Conservation (phyloP, 2,329 filamentous ascomycete genomes). For the Aureobasidium subglaciale region DNA sequence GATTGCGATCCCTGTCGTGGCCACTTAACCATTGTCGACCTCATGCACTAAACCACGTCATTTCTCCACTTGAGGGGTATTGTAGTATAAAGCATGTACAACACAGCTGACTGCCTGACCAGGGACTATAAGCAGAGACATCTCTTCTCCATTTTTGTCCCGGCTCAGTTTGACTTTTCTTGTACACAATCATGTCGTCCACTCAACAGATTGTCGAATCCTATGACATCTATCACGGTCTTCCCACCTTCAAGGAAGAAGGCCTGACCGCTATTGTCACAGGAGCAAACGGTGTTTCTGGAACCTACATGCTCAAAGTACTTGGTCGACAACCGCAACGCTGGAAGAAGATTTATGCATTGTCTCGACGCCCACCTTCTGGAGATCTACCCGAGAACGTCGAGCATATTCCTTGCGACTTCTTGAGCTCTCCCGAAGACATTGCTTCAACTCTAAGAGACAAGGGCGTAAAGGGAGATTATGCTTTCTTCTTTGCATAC, state of each 20-base stretch:
- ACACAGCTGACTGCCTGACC: no score
- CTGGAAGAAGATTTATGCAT: conserved; percentile 47
- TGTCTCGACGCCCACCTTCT: conserved; percentile 42
- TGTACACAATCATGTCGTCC: not conserved
- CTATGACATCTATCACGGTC: conserved; percentile 44
- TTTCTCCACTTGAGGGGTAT: not conserved
- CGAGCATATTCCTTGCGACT: conserved; percentile 30
- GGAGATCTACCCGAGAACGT: conserved; percentile 30
- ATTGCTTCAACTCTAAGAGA: conserved; percentile 27
- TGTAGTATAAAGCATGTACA: not conserved
- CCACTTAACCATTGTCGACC: no score
- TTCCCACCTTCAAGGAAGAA: conserved; percentile 41
- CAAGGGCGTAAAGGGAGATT: conserved; percentile 29
- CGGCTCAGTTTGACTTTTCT: no score
- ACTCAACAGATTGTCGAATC: not conserved
- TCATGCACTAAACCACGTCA: no score
- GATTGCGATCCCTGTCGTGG: no score
- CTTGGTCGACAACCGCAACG: conserved; percentile 40
- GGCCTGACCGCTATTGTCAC: conserved; percentile 46
- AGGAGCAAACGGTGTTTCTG: conserved; percentile 49
- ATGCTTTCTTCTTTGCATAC: conserved; percentile 50
- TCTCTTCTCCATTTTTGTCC: no score
- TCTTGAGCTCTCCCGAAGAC: conserved; percentile 27
- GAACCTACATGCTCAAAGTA: conserved; percentile 45
- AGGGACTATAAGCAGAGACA: no score